phyloP scores from a whole-genome alignment of 2,329 filamentous ascomycete genomes.

The Colletotrichum simmondsii region DNA sequence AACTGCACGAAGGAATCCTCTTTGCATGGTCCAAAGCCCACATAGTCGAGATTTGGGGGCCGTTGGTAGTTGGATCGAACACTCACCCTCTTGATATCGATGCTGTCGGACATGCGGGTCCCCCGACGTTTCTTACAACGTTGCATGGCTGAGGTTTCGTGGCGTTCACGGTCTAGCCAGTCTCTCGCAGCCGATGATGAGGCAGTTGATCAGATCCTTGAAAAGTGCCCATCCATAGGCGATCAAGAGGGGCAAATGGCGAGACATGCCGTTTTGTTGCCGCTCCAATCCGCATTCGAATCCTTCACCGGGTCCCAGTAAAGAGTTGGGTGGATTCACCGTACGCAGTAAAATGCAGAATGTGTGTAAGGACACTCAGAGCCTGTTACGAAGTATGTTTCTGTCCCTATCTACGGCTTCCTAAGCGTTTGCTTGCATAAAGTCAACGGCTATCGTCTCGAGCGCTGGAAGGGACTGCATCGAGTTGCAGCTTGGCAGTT shows the following conservation, averaged over 20 bases:
- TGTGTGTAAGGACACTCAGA: not conserved
- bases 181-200: not conserved
- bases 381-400: not conserved
- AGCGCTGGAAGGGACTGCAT: not conserved
- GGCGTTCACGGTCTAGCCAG: not conserved
- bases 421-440: not conserved
- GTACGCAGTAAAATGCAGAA: not conserved
- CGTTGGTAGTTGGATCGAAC: not conserved
- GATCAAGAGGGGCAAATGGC: not conserved
- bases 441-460: not conserved
- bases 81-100: not conserved
- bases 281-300: constrained; percentile 11
- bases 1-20: not conserved
- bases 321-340: not conserved
- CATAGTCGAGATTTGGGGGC: not conserved
- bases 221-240: not conserved
- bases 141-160: not conserved
- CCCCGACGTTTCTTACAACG: not conserved
- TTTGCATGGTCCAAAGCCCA: not conserved
- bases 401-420: not conserved
- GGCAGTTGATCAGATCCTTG: not conserved
- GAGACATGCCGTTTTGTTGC: constrained; percentile 1
- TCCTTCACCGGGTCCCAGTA: not conserved
- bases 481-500: constrained; percentile 18
- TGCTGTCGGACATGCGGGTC: not conserved